These are phyloP conservation scores for Camelina neglecta DNA, from an alignment of 345 rosid genomes.

Conservation along the genomic window DNA sequence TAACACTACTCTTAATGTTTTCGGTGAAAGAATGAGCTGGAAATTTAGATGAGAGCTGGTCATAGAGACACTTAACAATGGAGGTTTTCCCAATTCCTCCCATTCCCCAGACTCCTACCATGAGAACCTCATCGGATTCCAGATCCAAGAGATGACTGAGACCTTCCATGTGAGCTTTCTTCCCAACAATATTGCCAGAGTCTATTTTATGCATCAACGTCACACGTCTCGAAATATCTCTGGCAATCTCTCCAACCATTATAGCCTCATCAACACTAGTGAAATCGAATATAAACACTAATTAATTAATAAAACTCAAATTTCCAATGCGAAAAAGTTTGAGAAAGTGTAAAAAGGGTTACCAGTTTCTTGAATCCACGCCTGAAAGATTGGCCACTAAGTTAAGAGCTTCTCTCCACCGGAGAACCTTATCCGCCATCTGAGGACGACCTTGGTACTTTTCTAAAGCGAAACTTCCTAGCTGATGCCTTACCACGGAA, in stretches of 20 bases:
- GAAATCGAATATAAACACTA: background rate
- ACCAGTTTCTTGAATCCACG: constrained; percentile 17
- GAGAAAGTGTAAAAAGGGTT: background rate
- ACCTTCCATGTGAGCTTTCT: constrained; percentile 14
- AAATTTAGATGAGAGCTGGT: background rate
- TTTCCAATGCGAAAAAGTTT: background rate
- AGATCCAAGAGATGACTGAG: background rate
- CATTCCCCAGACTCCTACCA: constrained; percentile 29
- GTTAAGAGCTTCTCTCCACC: constrained; percentile 33
- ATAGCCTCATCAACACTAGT: constrained; percentile 22
- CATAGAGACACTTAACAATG: constrained; percentile 16
- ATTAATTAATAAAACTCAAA: background rate
- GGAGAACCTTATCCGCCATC: constrained; percentile 8
- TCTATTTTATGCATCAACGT: background rate
- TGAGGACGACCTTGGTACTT: background rate
- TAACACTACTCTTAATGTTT: background rate
- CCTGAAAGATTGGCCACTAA: constrained; percentile 7
- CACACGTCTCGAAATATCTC: constrained; percentile 17
- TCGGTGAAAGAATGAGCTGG: background rate
- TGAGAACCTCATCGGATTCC: constrained; percentile 12
- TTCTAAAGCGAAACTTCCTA: constrained; percentile 18
- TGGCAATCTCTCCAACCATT: constrained; percentile 26
- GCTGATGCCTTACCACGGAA: constrained; percentile 11
- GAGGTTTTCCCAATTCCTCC: constrained; percentile 33
- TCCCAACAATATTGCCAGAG: constrained; percentile 3